Base-by-base conservation (phyloP, 352 stramenopile genomes). In the Pythium plurisporium region DNA sequence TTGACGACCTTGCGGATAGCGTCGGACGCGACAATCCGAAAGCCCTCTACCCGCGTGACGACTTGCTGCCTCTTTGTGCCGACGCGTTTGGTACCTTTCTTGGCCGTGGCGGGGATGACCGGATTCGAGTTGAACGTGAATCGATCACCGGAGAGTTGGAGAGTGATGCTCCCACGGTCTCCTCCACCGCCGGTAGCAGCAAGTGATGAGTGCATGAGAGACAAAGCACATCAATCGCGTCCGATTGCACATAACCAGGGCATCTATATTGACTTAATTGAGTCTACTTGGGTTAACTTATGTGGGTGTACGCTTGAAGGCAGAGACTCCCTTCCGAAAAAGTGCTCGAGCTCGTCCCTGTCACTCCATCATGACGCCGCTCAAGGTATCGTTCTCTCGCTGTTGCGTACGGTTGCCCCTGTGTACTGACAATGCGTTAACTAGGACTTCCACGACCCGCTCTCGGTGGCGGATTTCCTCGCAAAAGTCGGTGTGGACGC, bases 401-500 rank as follows among this genome's bases (percentile, higher is more conserved):
- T 7, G 6, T 9, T 27, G 27, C 23, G 27, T 52, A 33, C 12
- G 11, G 38, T 33, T 44, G 37, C 20, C 12, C 10, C 30, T 9
- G 20, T 49, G 38, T 37, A 36, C 33, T 59, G 40, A 59, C 4
- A 3, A 40, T 51, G 27, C 8, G 17, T 40, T 38, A 15, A 40
- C 11, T 26, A 68, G 60, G 60, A 68, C 46, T 63, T 60, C 33
- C 30, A 68, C 31, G 53, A 68, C 34, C 60, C 53, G 11, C 40
- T 42, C 30, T 30, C 33, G 29, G 41, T 82, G 5, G 50, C 74
- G 6, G 78, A 94, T 53, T 82, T 94, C 33, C 61, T 87, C 46
- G 69, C 74, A 20, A 75, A 85, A 29, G 61, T 90, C 37, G 70
- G 76, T 29, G 79, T 90, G 20, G 69, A 91, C 27, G 68, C 77